Evolutionary conservation across 148 eudicot species (phyloP), one percentile per base, ranked within the genome.

Genomic region (Pouteria glomerata): DNA sequence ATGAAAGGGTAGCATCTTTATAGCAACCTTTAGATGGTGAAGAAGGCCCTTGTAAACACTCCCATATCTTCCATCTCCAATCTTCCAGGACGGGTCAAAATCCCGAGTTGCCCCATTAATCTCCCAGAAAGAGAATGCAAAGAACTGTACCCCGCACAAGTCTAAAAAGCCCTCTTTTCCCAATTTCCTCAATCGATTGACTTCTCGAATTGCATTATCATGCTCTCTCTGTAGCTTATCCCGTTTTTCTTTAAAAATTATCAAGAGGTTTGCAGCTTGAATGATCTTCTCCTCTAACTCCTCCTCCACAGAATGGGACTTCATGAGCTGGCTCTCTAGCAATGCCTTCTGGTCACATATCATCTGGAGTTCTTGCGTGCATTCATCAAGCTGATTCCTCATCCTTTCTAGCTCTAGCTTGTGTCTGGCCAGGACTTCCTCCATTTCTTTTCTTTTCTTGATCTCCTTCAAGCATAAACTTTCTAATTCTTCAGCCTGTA

Each of bases 1-100:
- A 75, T 74, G 81, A 68, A 79, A 84, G 53, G 93, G 96, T 76
- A 93, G 77, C 98, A 93, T 93, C 81, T 84, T 90, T 61, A 93
- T 88, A 57, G 92, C 94, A 59, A 93, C 92, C 76, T 84, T 82
- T n/a, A 78, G 66, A 71, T 87, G 86, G 14, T 78, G 81, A 77
- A 88, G 84, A 34, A 78, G 21, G 30, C 96, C 98, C 78, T 74
- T 85, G 61, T 90, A 93, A 57, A 87, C 78, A 80, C 87, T 82
- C 66, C 96, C 98, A 37, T 45, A 77, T 66, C 73, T 88, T 69
- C 98, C 94, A 70, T 88, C 93, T 71, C 90, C 90, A 51, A 90
- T 87, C 79, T 81, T 86, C 73, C 67, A 81, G 41, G 85, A 90
- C 29, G 85, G 93, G 70, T 90, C 87, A 68, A 93, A 88, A 77